Conservation (phyloP, 129 eudicot species). For the Saussurea involucrata region DNA sequence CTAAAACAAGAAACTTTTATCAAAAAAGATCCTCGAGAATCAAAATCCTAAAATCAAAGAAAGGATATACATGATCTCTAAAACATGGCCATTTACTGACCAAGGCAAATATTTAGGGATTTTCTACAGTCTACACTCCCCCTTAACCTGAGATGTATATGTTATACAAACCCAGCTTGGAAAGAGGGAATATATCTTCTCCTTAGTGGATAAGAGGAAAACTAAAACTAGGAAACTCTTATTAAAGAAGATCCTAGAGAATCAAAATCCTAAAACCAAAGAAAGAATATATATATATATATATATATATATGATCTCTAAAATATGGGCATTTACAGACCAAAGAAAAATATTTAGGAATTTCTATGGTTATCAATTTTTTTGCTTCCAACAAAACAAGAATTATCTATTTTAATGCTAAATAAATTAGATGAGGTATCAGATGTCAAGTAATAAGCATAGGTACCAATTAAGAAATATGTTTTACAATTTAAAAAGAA, state of each 20-base stretch:
- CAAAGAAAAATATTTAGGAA: neutral
- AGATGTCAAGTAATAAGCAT: neutral
- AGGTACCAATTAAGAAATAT: neutral
- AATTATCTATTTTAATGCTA: neutral
- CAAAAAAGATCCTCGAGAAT: neutral
- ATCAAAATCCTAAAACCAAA: neutral
- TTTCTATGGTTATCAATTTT: neutral
- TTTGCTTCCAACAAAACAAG: neutral
- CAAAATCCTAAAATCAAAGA: neutral
- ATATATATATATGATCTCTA: neutral
- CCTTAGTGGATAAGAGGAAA: too few species aligned
- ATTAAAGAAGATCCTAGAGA: neutral
- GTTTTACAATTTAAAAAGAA: too few species aligned
- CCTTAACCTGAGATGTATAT: neutral
- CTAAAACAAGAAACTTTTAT: too few species aligned
- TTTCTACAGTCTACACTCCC: neutral
- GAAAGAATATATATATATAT: neutral
- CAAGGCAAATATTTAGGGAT: neutral
- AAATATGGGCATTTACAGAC: neutral
- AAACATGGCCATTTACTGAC: neutral
- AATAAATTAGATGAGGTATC: neutral
- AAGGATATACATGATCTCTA: neutral
- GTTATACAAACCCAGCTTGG: neutral
- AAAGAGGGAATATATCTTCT: neutral
- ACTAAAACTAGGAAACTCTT: too few species aligned